Percentiles rank a stretch among this genome's conserved stretches.
These are phyloP conservation scores for Plasmodium gallinaceum DNA, from an alignment of 169 alveolate genomes.

Conservation along the genomic window DNA sequence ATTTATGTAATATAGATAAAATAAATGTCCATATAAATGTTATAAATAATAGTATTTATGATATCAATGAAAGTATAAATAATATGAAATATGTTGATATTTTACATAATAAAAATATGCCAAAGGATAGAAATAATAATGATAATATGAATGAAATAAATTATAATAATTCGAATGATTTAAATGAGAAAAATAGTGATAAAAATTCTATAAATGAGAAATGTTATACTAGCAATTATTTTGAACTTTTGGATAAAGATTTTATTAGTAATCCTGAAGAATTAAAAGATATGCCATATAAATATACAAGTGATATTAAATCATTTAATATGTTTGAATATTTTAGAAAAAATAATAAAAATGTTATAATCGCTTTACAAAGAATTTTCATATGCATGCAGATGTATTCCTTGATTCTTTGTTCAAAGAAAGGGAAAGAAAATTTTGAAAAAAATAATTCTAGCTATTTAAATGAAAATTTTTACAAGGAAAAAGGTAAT, in stretches of 20 bases:
- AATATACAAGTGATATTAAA: constrained; percentile 39
- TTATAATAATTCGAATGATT: not conserved
- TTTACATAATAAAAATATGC: not conserved
- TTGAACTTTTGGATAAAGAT: constrained; percentile 11
- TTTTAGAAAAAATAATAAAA: constrained; percentile 71
- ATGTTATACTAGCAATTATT: constrained; percentile 23
- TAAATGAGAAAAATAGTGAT: not conserved
- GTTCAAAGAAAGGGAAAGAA: constrained; percentile 63
- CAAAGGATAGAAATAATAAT: not conserved
- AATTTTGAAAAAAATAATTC: constrained; percentile 25
- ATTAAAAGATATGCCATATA: constrained; percentile 40
- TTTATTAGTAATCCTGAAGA: constrained; percentile 51
- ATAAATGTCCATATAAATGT: constrained; percentile 11
- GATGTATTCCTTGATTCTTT: constrained; percentile 43
- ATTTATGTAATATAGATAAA: constrained; percentile 24
- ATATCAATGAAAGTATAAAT: constrained; percentile 24
- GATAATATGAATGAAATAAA: not conserved
- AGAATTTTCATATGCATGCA: constrained; percentile 74
- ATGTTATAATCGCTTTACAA: constrained; percentile 69
- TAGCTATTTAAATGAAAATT: constrained; percentile 10
- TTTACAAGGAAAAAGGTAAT: constrained; percentile 51
- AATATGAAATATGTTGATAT: not conserved
- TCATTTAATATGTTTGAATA: constrained; percentile 67
- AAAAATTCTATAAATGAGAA: not conserved
- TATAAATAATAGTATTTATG: constrained; percentile 25